A percentile compares a stretch with the other conserved stretches of the same genome.
phyloP scores from a whole-genome alignment of 371 early-diverging fungal genomes.

The Mortierella sp. region DNA sequence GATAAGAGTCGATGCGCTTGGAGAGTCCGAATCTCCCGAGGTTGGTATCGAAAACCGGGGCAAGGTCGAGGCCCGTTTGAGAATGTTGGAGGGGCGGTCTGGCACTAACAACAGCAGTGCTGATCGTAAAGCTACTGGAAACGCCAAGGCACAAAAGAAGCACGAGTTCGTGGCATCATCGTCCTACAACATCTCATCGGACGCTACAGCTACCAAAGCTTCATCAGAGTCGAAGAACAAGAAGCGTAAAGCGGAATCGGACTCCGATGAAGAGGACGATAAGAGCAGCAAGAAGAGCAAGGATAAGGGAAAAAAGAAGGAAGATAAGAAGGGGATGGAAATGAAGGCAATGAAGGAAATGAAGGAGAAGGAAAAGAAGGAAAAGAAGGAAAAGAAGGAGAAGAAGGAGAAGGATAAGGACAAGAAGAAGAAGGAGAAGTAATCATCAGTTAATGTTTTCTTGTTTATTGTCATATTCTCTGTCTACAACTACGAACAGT shows the following conservation, averaged over 20 bases:
- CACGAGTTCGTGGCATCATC: constrained; percentile 61
- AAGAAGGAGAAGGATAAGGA: constrained; percentile 60
- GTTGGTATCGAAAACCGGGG: constrained; percentile 87
- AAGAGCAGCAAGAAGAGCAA: constrained; percentile 53
- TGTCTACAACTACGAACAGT: too few relatives aligned
- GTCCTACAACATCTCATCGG: constrained; percentile 48
- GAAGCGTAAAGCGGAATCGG: constrained; percentile 53
- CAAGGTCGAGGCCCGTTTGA: constrained; percentile 88
- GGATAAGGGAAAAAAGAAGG: constrained; percentile 59
- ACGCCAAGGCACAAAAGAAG: constrained; percentile 78
- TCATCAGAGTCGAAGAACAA: constrained; percentile 29
- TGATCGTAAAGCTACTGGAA: constrained; percentile 63
- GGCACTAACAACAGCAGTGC: constrained; percentile 49
- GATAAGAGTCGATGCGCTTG: constrained; percentile 95
- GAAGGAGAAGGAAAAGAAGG: constrained; percentile 51
- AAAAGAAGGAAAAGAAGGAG: constrained; percentile 61
- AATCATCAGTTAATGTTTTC: not conserved
- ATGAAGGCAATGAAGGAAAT: not conserved
- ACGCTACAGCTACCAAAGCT: constrained; percentile 27
- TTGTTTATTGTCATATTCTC: not conserved
- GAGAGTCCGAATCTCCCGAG: constrained; percentile 85
- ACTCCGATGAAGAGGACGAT: constrained; percentile 11
- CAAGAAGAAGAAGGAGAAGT: constrained; percentile 42
- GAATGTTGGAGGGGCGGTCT: constrained; percentile 80
- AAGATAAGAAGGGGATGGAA: constrained; percentile 59